Base-by-base conservation (phyloP, 176 grass and related monocot species). In the Pontederia crassipes region DNA sequence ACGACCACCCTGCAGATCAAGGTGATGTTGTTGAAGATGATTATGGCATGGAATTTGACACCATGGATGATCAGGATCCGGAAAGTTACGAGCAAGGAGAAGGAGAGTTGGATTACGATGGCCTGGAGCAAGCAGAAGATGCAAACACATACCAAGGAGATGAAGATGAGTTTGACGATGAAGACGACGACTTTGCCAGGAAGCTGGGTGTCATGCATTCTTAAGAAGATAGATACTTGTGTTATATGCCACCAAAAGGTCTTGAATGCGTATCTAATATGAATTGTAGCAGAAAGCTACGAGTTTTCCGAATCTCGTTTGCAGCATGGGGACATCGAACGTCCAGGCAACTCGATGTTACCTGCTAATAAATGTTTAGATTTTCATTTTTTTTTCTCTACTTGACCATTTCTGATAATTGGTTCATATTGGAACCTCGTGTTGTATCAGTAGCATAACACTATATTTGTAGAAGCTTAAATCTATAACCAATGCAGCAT, bases 181-280 rank as follows among this genome's bases (percentile, higher is more conserved):
- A 95, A 3, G 76, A 82, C 49, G 83, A 98, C 50, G 89, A 81
- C 59, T 98, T 98, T 62, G 84, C 94, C 64, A 86, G 7, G 17
- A 86, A 86, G 88, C 84, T 98, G 2, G 88, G 88, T 17, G 84
- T 83, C 11, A 48, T 89, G 72, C 71, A 92, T 29, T 83, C 87
- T 49, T 98, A 49, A 49, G 50, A 8, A 20, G 20, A 58, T 17
- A 20, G 18, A 15, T 18, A 70, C 4, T 52, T 45, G 53, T 65
- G 18, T 72, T 80, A 3, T 40, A 7, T 40, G 32, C 6, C 20
- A 24, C 32, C 32, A 40, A 40, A 40, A 40, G 32, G 32, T 7
- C 32, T 40, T 40, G 32, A 40, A 40, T 40, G 1, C 32, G 6
- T 40, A 40, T 40, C 32, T 40, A 40, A 40, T 40, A 40, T 35